Percentiles rank a stretch among this genome's conserved stretches.
Conservation (phyloP, 2,329 filamentous ascomycete genomes). For the Clarireedia hainanense region DNA sequence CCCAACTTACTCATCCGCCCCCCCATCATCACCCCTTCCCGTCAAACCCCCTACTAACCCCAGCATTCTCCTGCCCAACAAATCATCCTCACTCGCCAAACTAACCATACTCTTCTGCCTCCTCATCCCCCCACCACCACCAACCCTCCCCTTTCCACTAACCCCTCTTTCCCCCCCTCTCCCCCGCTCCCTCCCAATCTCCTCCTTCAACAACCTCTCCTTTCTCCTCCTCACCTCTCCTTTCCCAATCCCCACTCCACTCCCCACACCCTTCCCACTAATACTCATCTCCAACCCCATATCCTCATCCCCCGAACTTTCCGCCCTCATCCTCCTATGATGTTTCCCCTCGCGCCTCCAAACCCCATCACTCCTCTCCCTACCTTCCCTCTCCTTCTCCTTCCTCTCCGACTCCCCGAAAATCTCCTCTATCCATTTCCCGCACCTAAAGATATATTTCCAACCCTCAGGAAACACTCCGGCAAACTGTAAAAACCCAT, state of each 20-base stretch:
- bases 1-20: slow-evolving; percentile 9
- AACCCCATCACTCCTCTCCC: neutral
- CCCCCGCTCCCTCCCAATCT: slow-evolving; percentile 27
- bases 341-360: slow-evolving; percentile 1
- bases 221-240: slow-evolving; percentile 6
- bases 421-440: slow-evolving; percentile 72
- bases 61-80: slow-evolving; percentile 47
- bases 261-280: slow-evolving; percentile 13
- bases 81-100: slow-evolving; percentile 47
- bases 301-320: slow-evolving; percentile 62
- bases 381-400: slow-evolving; percentile 26
- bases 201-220: slow-evolving; percentile 34
- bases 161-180: neutral
- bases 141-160: slow-evolving; percentile 10
- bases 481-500: slow-evolving; percentile 92
- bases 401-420: slow-evolving; percentile 47
- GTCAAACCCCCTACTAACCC: slow-evolving; percentile 45
- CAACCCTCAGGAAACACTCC: slow-evolving; percentile 82
- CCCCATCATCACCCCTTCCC: slow-evolving; percentile 27
- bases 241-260: slow-evolving; percentile 10
- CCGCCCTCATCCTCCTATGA: slow-evolving; percentile 18
- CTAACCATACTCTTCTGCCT: slow-evolving; percentile 42
- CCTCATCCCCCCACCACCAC: slow-evolving; percentile 29
- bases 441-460: slow-evolving; percentile 75
- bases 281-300: slow-evolving; percentile 68